Conservation (phyloP, 305 asterid genomes). For the Solanum hybrid region DNA sequence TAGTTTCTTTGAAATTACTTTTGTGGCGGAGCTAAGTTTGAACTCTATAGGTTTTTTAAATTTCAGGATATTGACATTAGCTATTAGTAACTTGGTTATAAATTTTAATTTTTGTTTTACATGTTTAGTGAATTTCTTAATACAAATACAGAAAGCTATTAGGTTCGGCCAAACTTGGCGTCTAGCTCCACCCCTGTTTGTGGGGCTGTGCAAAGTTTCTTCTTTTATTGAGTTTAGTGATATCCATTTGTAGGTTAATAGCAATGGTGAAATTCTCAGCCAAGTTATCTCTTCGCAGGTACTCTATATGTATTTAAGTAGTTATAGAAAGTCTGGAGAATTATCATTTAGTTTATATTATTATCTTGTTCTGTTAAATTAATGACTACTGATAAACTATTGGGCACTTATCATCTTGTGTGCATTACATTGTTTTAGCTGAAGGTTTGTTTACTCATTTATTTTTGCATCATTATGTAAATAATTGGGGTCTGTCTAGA, state of each 20-base stretch:
- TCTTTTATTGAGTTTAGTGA: background rate
- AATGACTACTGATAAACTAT: background rate
- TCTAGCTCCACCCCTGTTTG: too few relatives aligned
- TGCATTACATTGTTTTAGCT: background rate
- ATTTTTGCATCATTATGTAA: background rate
- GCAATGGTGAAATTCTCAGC: conserved; percentile 82
- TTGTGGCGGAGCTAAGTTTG: background rate
- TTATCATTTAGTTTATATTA: background rate
- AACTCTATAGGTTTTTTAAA: background rate
- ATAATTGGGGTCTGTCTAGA: background rate
- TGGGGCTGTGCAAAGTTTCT: conserved; percentile 8
- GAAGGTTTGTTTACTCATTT: background rate
- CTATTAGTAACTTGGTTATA: background rate
- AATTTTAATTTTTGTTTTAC: background rate
- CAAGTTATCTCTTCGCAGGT: conserved; percentile 92
- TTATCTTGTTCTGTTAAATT: background rate
- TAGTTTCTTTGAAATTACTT: background rate
- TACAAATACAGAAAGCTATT: background rate
- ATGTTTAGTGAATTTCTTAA: background rate
- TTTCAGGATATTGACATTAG: too few relatives aligned
- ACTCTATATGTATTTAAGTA: conserved; percentile 7
- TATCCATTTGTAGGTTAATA: conserved; percentile 49
- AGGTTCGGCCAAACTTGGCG: too few relatives aligned
- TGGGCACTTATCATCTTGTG: background rate
- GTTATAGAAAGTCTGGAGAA: background rate